A percentile compares a stretch with the other conserved stretches of the same genome.
Evolutionary conservation across 148 eudicot species (phyloP).

Genomic region (Vaccinium vitisidaea): DNA sequence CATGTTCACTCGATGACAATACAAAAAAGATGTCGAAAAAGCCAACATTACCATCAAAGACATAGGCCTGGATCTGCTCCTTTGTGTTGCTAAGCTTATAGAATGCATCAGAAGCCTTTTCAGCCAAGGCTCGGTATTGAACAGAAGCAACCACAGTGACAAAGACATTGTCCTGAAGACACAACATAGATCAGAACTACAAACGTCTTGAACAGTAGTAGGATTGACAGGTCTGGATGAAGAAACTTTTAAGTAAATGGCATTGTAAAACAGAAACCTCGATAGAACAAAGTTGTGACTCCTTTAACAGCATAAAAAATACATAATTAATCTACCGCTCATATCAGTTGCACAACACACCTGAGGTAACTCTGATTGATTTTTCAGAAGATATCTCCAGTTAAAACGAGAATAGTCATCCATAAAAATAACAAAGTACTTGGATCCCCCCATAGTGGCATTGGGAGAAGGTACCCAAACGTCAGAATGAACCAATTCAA

Average conservation of each 20-base stretch:
- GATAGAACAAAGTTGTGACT: neutral
- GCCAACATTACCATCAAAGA: constrained; percentile 36
- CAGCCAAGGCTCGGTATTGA: constrained; percentile 42
- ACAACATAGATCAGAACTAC: neutral
- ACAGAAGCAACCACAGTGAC: constrained; percentile 45
- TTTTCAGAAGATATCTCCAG: neutral
- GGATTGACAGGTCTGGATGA: neutral
- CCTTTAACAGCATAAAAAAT: neutral
- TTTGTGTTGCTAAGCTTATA: constrained; percentile 45
- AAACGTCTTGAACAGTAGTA: neutral
- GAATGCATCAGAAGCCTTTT: constrained; percentile 45
- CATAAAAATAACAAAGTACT: neutral
- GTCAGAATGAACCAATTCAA: neutral
- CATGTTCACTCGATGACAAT: neutral
- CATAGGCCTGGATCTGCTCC: constrained; percentile 44
- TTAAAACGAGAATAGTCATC: neutral
- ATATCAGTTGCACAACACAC: neutral
- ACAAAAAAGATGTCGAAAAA: neutral
- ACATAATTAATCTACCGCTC: neutral
- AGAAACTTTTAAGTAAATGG: neutral
- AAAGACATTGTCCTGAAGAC: constrained; percentile 45
- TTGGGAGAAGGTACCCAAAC: neutral
- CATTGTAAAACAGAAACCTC: neutral
- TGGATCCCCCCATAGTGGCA: neutral
- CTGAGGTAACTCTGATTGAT: neutral